A percentile compares a stretch with the other conserved stretches of the same genome.
Evolutionary conservation across 108 stramenopile species (phyloP).

Genomic region (Cyclotella kingstonii): DNA sequence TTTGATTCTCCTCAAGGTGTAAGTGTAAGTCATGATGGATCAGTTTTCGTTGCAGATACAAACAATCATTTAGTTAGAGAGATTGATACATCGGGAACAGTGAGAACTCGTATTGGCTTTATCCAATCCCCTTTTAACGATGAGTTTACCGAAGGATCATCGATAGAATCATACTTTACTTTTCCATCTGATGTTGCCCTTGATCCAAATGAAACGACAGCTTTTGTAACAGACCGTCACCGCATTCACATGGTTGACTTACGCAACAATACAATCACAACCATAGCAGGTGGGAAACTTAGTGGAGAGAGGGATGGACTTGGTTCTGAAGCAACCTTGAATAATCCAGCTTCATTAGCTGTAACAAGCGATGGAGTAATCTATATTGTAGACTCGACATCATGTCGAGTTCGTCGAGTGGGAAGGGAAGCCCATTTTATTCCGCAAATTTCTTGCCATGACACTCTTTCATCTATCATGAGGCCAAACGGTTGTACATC

Average conservation of each 20-base stretch:
- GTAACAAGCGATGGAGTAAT: slow-evolving; percentile 56
- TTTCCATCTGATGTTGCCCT: slow-evolving; percentile 79
- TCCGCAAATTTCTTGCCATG: slow-evolving; percentile 48
- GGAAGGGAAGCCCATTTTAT: slow-evolving; percentile 40
- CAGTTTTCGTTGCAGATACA: slow-evolving; percentile 83
- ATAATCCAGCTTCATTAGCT: slow-evolving; percentile 60
- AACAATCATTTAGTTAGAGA: slow-evolving; percentile 74
- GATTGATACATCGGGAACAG: slow-evolving; percentile 52
- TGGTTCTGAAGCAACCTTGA: slow-evolving; percentile 60
- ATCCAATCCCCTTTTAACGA: too few species aligned
- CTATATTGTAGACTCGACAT: slow-evolving; percentile 62
- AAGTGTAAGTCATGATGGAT: slow-evolving; percentile 51
- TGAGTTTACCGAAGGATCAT: slow-evolving; percentile 1
- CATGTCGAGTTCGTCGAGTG: slow-evolving; percentile 64
- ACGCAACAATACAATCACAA: slow-evolving; percentile 49
- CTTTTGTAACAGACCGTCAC: slow-evolving; percentile 74
- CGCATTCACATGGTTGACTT: slow-evolving; percentile 53
- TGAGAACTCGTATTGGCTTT: slow-evolving; percentile 63
- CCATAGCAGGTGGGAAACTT: slow-evolving; percentile 56
- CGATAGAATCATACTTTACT: slow-evolving; percentile 62
- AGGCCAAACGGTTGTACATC: slow-evolving; percentile 78
- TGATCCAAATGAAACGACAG: slow-evolving; percentile 31
- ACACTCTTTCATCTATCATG: slow-evolving; percentile 49
- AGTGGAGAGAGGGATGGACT: slow-evolving; percentile 66
- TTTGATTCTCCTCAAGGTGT: slow-evolving; percentile 80